Percentiles rank a stretch among this genome's conserved stretches.
Evolutionary conservation across 306 rosid species (phyloP).

Genomic region (Echinosophora koreensis): DNA sequence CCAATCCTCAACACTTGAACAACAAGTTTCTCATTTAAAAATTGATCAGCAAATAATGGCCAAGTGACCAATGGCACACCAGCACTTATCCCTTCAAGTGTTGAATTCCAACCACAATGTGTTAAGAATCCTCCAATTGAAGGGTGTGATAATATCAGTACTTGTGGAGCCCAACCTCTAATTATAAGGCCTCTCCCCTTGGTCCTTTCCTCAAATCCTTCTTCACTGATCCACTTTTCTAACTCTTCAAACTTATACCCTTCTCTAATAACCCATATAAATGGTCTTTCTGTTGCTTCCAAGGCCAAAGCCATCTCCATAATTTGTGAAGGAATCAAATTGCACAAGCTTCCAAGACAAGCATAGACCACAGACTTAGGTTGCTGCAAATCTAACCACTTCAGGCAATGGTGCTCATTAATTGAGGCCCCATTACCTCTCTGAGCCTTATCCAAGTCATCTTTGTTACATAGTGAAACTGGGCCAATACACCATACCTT

Average conservation of each 20-base stretch:
- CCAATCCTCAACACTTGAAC: conserved; percentile 54
- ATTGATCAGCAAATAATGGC: conserved; percentile 72
- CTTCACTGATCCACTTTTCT: conserved; percentile 57
- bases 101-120: conserved; percentile 85
- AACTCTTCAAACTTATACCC: conserved; percentile 45
- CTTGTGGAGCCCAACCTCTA: conserved; percentile 82
- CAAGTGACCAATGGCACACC: conserved; percentile 75
- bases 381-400: conserved; percentile 61
- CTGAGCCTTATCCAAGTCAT: conserved; percentile 55
- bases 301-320: conserved; percentile 66
- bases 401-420: conserved; percentile 49
- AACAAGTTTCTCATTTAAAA: conserved; percentile 59
- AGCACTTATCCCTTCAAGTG: conserved; percentile 57
- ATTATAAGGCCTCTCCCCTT: conserved; percentile 61
- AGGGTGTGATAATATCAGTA: conserved; percentile 62
- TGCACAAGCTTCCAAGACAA: conserved; percentile 74
- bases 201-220: conserved; percentile 58
- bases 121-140: conserved; percentile 70
- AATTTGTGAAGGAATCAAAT: conserved; percentile 51
- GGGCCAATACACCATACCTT: conserved; percentile 72
- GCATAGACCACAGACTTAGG: conserved; percentile 59
- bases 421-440: conserved; percentile 63
- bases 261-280: conserved; percentile 73
- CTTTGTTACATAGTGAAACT: conserved; percentile 56
- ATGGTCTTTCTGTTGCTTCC: conserved; percentile 65